Percentiles rank a stretch among this genome's conserved stretches.
Conservation (phyloP, 768 basidiomycete species). For the Rubroboletus pulcherrimus region DNA sequence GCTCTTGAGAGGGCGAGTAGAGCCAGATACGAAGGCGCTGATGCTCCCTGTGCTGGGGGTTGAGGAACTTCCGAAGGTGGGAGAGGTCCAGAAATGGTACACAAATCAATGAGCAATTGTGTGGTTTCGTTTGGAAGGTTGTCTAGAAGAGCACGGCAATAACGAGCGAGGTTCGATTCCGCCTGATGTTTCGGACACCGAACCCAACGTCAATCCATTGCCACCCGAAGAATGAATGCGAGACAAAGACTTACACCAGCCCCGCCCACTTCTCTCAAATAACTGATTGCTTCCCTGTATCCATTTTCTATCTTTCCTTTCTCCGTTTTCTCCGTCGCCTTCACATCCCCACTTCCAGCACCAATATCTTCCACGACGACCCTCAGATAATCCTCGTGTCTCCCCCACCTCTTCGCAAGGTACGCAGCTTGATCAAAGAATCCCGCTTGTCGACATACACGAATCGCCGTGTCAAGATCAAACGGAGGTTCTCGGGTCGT, state of each 20-base stretch:
- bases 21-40: slow-evolving; percentile 66
- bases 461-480: slow-evolving; percentile 94
- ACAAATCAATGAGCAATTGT: slow-evolving; percentile 85
- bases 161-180: slow-evolving; percentile 79
- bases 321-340: slow-evolving; percentile 12
- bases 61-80: slow-evolving; percentile 29
- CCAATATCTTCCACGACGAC: slow-evolving; percentile 93
- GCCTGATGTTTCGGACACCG: slow-evolving; percentile 47
- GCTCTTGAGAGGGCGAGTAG: slow-evolving; percentile 73
- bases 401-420: slow-evolving; percentile 84
- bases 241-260: slow-evolving; percentile 58
- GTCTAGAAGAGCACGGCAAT: slow-evolving; percentile 82
- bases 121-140: slow-evolving; percentile 87
- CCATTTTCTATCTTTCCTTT: slow-evolving; percentile 36
- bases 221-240: background rate
- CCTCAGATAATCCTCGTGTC: slow-evolving; percentile 89
- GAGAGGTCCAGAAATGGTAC: slow-evolving; percentile 60
- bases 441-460: slow-evolving; percentile 93
- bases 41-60: slow-evolving; percentile 23
- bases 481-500: slow-evolving; percentile 78
- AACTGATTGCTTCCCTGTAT: slow-evolving; percentile 75
- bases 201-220: background rate
- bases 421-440: slow-evolving; percentile 95
- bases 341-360: slow-evolving; percentile 6
- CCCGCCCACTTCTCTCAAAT: slow-evolving; percentile 73